Evolutionary conservation across 2,329 filamentous ascomycete genomes (phyloP).

Genomic region (Tolypocladium endophyticum): DNA sequence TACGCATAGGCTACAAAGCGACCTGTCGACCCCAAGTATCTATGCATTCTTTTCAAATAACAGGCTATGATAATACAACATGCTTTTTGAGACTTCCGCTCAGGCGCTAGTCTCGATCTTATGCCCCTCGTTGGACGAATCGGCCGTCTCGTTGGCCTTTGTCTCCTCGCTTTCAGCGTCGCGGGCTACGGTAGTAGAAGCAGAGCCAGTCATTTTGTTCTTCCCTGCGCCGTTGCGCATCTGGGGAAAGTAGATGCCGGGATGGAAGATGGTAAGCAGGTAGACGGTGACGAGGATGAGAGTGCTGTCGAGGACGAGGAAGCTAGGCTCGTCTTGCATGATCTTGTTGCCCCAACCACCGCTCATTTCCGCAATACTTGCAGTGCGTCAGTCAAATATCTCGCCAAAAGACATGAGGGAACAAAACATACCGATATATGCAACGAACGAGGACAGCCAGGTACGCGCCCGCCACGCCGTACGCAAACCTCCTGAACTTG

Average conservation of each 20-base stretch:
- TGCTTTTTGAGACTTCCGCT: slow-evolving; percentile 6
- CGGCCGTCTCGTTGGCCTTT: slow-evolving; percentile 12
- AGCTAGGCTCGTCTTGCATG: slow-evolving; percentile 51
- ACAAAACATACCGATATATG: slow-evolving; percentile 34
- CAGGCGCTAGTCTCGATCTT: background rate
- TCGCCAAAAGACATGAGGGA: background rate
- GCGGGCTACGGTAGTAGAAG: too few relatives aligned
- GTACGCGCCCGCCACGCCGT: slow-evolving; percentile 34
- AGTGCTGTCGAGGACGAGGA: slow-evolving; percentile 44
- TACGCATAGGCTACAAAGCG: background rate
- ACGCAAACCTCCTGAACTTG: slow-evolving; percentile 32
- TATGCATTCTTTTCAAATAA: background rate
- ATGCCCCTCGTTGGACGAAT: slow-evolving; percentile 15
- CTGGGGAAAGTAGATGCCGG: slow-evolving; percentile 43
- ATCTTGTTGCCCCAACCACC: slow-evolving; percentile 53
- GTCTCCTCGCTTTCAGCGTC: slow-evolving; percentile 2
- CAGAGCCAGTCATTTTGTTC: slow-evolving; percentile 9
- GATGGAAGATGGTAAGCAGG: slow-evolving; percentile 41
- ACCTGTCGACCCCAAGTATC: background rate
- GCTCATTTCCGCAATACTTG: slow-evolving; percentile 51
- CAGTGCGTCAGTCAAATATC: background rate
- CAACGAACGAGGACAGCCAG: slow-evolving; percentile 36
- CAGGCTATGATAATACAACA: background rate
- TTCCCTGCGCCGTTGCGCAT: slow-evolving; percentile 28
- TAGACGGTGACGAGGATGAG: slow-evolving; percentile 39